Evolutionary conservation across 2,329 filamentous ascomycete species (phyloP), one percentile per base, ranked within the genome.

Genomic region (Xylariaceae sp.): DNA sequence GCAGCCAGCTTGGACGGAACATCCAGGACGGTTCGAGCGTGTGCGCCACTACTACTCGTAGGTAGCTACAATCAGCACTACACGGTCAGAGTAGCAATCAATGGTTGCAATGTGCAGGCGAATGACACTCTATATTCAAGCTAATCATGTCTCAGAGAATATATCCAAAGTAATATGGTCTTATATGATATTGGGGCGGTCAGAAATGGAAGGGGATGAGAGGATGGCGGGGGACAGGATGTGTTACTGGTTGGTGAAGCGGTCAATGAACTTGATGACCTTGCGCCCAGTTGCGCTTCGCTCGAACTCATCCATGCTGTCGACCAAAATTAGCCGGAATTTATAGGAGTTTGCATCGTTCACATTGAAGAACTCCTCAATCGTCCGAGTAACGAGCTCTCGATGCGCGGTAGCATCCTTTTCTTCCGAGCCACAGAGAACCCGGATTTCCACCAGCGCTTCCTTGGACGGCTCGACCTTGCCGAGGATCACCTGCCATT

Each of bases 401-500:
- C 42, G 45, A 1, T 17, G 15, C 6, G 49, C 42, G 2, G 18
- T 2, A 34, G 37, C 4, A 15, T 56, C 44, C 15, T 51, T 23
- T 3, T 52, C 37, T 44, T 9, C 37, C n/a, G 47, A 5, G n/a
- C 34, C 53, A n/a, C 55, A 57, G 18, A 64, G 61, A 23, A 63
- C 10, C 23, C 62, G 61, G 15, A 64, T 23, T 11, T 63, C 58
- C 10, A 64, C 13, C 35, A 37, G 42, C 8, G 56, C 51, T 18
- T 57, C 58, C 2, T 11, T 10, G 15, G 55, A 57, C 45, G 62
- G 66, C 11, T 70, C 64, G 47, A 72, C 55, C 55, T 65, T 69
- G 10, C 68, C 63, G 3, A 77, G 50, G 2, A 79, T 70, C 1
- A 78, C 64, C 59, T 80, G 77, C 75, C 76, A 79, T 45, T 79